Evolutionary conservation across 345 rosid species (phyloP), one percentile per base, ranked within the genome.

Genomic region (Salix suchowensis): DNA sequence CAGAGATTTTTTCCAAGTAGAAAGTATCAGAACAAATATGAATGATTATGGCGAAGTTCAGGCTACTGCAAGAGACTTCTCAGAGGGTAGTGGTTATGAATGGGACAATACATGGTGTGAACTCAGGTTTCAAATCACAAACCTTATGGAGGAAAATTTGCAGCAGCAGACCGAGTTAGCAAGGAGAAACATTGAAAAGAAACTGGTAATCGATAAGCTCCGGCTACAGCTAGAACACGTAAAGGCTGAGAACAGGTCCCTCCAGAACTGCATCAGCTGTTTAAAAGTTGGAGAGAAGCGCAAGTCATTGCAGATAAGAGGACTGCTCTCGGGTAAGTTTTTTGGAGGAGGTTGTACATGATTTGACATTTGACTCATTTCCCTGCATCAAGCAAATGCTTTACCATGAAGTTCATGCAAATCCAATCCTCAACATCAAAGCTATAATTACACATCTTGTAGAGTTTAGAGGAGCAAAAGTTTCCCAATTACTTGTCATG

Each of bases 151-250:
- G 79, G 89, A 88, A 81, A 88, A 74, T 79, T 74, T 84, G 40
- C 75, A 46, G 74, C 80, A 84, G 80, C 88, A 84, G 75, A 85
- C 81, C 3, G 87, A 85, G 74, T 52, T 88, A 83, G 81, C 85
- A 19, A 86, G 79, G 65, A 82, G 91, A 74, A 88, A 88, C 50
- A 79, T 81, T 2, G 87, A 89, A 75, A 89, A 87, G 84, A 81
- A 77, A 74, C 73, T 74, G 70, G 75, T 75, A 65, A 89, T 88
- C 28, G 68, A 66, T 11, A 66, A 34, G 78, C 86, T 87, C 34
- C 72, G 34, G 73, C 67, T 68, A 13, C 78, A 82, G 72, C 46
- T 86, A n/a, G 76, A 82, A 39, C 75, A 64, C 34, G 75, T 86
- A 48, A 88, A 79, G 79, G 78, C 62, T 24, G 86, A 86, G 78